Evolutionary conservation across 2,329 filamentous ascomycete species (phyloP).

Genomic region (Hysterium pulicare): DNA sequence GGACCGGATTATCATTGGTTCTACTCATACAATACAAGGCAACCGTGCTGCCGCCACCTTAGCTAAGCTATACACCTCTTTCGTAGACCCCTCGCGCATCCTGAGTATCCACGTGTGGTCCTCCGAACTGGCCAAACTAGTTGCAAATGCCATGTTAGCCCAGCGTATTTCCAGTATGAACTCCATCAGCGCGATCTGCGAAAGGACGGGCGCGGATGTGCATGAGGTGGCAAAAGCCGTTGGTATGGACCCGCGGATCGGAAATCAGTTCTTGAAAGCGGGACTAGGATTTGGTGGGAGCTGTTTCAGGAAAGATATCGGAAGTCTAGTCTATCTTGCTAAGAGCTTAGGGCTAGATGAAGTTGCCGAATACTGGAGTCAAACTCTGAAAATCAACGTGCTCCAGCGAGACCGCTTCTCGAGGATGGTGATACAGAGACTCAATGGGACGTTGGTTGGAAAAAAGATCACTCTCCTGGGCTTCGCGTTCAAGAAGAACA

Average conservation of each 20-base stretch:
- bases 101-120: conserved; percentile 72
- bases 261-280: conserved; percentile 68
- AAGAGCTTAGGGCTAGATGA: conserved; percentile 66
- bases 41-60: conserved; percentile 61
- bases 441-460: conserved; percentile 65
- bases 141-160: conserved; percentile 74
- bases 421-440: conserved; percentile 60
- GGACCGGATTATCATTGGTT: conserved; percentile 72
- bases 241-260: conserved; percentile 68
- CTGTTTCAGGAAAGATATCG: conserved; percentile 77
- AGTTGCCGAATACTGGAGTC: conserved; percentile 70
- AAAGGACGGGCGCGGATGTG: conserved; percentile 69
- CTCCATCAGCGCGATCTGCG: conserved; percentile 76
- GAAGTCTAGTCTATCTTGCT: conserved; percentile 69
- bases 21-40: conserved; percentile 57
- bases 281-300: conserved; percentile 74
- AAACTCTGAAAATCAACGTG: conserved; percentile 72
- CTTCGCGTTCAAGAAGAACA: conserved; percentile 77
- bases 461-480: conserved; percentile 71
- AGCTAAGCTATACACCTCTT: conserved; percentile 63
- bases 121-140: conserved; percentile 73
- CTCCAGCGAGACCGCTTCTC: conserved; percentile 68
- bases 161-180: conserved; percentile 80
- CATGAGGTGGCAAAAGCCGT: conserved; percentile 66
- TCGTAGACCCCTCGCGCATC: conserved; percentile 66